A percentile compares a stretch with the other conserved stretches of the same genome.
Conservation (phyloP, 1,284 basidiomycete genomes). For the Leccinum pachyderme region DNA sequence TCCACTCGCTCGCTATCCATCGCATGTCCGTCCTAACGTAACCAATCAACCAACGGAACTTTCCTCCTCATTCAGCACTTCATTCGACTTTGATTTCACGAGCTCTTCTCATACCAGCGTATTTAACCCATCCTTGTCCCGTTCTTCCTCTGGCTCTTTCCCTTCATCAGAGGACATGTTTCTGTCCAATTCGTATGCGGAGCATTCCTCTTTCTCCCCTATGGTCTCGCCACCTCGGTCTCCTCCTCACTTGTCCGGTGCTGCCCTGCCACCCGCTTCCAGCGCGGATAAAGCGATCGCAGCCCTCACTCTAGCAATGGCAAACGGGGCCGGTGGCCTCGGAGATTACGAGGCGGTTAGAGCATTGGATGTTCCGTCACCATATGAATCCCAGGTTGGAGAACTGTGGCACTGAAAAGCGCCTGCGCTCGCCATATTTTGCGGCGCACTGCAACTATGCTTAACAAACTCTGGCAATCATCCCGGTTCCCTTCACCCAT, state of each 20-base stretch:
- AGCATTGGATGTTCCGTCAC: conserved; percentile 38
- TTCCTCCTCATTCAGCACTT: conserved; percentile 29
- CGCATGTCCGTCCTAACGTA: conserved; percentile 12
- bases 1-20: conserved; percentile 12
- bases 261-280: conserved; percentile 32
- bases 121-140: conserved; percentile 21
- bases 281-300: conserved; percentile 60
- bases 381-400: conserved; percentile 49
- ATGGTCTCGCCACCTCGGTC: conserved; percentile 17
- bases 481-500: not conserved
- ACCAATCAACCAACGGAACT: conserved; percentile 16
- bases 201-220: conserved; percentile 3
- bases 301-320: conserved; percentile 60
- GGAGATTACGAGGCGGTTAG: conserved; percentile 60
- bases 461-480: not conserved
- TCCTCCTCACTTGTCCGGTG: conserved; percentile 4
- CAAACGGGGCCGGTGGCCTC: conserved; percentile 66
- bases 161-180: conserved; percentile 37
- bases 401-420: conserved; percentile 60
- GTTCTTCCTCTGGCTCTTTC: conserved; percentile 34
- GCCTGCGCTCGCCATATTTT: not conserved
- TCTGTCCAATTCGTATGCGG: conserved; percentile 19
- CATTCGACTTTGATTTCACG: conserved; percentile 21
- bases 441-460: not conserved
- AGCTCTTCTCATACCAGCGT: conserved; percentile 23